Evolutionary conservation across 768 basidiomycete genomes (phyloP).

Genomic region (Glaciozyma antarctica): DNA sequence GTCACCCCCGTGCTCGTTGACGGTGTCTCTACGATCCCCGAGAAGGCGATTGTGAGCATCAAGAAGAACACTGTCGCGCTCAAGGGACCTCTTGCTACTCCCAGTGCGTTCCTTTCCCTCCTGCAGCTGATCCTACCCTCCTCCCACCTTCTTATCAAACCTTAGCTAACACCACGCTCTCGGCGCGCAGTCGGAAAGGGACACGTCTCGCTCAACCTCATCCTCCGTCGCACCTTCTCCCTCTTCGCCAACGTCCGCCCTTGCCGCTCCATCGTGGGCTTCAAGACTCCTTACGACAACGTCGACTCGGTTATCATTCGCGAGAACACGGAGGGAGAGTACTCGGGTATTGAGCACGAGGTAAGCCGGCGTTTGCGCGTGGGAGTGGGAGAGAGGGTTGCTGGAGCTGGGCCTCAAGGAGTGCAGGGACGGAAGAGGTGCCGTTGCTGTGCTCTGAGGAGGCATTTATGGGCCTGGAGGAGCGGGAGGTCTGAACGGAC

Average conservation of each 20-base stretch:
- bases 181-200: constrained; percentile 77
- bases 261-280: constrained; percentile 88
- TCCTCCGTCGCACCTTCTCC: constrained; percentile 91
- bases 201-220: constrained; percentile 95
- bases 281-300: constrained; percentile 96
- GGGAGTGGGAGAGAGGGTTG: neutral
- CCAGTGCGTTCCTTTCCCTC: constrained; percentile 46
- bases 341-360: constrained; percentile 99
- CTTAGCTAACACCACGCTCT: neutral
- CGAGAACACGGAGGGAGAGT: constrained; percentile 99
- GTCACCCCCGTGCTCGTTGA: constrained; percentile 87
- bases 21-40: constrained; percentile 95
- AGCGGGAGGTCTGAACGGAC: neutral
- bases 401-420: neutral
- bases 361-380: constrained; percentile 43
- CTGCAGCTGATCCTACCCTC: neutral
- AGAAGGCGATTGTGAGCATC: constrained; percentile 76
- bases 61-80: constrained; percentile 96
- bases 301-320: constrained; percentile 97
- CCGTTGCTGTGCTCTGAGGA: neutral
- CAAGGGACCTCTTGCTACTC: constrained; percentile 95
- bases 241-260: constrained; percentile 98
- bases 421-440: neutral
- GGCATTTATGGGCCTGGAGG: neutral
- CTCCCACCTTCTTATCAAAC: neutral